Evolutionary conservation across 73 alveolate species (phyloP), one percentile per base, ranked within the genome.

Genomic region (Halteria grandinella): DNA sequence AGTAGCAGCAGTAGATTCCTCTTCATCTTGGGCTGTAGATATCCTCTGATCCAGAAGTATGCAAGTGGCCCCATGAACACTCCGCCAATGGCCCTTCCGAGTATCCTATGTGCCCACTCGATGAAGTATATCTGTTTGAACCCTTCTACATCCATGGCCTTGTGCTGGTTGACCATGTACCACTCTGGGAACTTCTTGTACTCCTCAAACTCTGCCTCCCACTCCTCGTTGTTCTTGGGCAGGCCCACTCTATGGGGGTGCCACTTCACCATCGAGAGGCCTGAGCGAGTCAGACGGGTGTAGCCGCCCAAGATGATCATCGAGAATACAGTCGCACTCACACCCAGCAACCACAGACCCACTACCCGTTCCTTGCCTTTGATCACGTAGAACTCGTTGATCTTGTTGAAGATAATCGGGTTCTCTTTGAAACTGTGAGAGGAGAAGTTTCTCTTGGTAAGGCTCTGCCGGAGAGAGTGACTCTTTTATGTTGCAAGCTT

Each of bases 251-350:
- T 89, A 21, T 76, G 83, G 6, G 96, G 97, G 52, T 88, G 88
- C 96, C 98, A 93, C 40, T 83, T 90, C 14, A 86, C 92, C 98
- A 93, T 93, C 14, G 97, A 91, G 32, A 93, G 89, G 7, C 98
- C 98, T 25, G 97, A 89, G 52, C 84, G 50, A 17, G 92, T 80
- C 12, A 93, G 89, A 18, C 98, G 58, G 29, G 98, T 93, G 79
- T 93, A 93, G 28, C 98, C 98, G 12, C 98, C 98, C 11, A 88
- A 63, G 8, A 87, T 34, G 18, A 93, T 79, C 72, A 93, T 80
- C 11, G 86, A 66, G 43, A 89, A 83, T 17, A 93, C 93, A 34
- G 95, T 86, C 0, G 93, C 98, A 49, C 94, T 85, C 34, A 92
- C 82, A 32, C 88, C 37, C 71, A 90, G 55, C 0, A 93, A 86